Base-by-base conservation (phyloP, 345 rosid species). In the Eutrema yunnanense region DNA sequence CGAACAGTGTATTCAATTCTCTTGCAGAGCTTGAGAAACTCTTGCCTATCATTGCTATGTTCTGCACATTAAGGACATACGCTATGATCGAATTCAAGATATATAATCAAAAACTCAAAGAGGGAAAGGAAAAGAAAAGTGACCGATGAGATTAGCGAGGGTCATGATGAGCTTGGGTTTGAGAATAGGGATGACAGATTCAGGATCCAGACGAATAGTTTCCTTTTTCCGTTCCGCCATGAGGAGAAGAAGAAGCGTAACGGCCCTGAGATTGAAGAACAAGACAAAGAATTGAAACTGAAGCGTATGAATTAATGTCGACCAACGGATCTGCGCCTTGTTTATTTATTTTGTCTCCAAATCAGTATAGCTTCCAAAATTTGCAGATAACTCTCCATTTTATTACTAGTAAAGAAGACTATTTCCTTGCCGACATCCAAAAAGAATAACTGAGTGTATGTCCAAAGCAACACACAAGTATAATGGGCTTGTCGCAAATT, bases 101-200 rank as follows among this genome's bases (percentile, higher is more conserved):
- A 3, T 27, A 49, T 6, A 34, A 49, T 27, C 3, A 51, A 27
- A 51, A n/a, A 14, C 0, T 2, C 0, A 22, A 47, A 36, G 5
- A 38, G 38, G 3, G 40, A 36, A 46, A 46, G 36, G 49, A 7
- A 46, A 6, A 13, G 4, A 11, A 2, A 72, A 53, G 71, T 58
- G 69, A 88, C 98, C 92, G 42, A 94, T 94, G 86, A 94, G 98
- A 67, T 85, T 87, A 72, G 98, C 96, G 84, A 94, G 78, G 73
- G 92, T 82, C 95, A 91, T 94, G 84, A 94, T 78, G 78, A 94
- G 90, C 84, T 82, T 91, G 9, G 97, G 98, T 71, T 91, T 91
- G 69, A 91, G 96, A 74, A 89, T 73, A 30, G 97, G 98, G 14
- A 94, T 88, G 11, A 94, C 97, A 4, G 97, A 94, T 80, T 94